Conservation (phyloP, 2,329 filamentous ascomycete species). For the Pyricularia pennisetigena region DNA sequence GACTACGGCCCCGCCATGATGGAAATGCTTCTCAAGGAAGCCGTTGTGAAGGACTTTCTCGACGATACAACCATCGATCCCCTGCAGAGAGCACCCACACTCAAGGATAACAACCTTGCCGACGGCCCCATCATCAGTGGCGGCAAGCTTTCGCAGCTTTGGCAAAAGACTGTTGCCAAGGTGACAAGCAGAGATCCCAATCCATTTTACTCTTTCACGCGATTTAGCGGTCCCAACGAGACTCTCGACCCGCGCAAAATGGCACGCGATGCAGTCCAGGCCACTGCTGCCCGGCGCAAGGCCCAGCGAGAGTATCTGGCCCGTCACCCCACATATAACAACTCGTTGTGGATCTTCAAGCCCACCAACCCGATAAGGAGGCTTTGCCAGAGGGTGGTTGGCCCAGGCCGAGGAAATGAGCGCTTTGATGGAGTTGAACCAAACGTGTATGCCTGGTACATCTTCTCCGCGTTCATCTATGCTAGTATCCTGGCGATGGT, state of each 20-base stretch:
- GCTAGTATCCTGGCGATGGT: conserved; percentile 95
- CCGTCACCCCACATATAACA: conserved; percentile 85
- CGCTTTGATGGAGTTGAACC: conserved; percentile 85
- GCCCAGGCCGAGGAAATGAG: conserved; percentile 77
- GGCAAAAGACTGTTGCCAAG: conserved; percentile 46
- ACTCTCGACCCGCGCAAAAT: conserved; percentile 76
- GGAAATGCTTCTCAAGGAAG: conserved; percentile 94
- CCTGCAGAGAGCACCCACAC: conserved; percentile 17
- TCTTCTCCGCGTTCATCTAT: conserved; percentile 90
- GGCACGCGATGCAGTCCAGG: conserved; percentile 82
- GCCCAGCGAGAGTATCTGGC: conserved; percentile 86
- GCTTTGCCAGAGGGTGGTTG: conserved; percentile 81
- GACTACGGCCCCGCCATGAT: conserved; percentile 88
- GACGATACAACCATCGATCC: conserved; percentile 63
- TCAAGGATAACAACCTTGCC: conserved; percentile 7
- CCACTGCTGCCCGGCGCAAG: conserved; percentile 71
- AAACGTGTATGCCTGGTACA: conserved; percentile 83
- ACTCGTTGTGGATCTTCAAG: conserved; percentile 77
- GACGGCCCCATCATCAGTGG: conserved; percentile 31
- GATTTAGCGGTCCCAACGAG: conserved; percentile 64
- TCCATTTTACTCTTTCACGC: conserved; percentile 76
- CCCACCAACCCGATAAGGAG: conserved; percentile 70
- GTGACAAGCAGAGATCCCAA: conserved; percentile 70
- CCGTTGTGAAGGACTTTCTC: conserved; percentile 88
- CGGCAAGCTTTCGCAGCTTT: conserved; percentile 49